Conservation (phyloP, 768 basidiomycete genomes). For the Multifurca ochricompacta region DNA sequence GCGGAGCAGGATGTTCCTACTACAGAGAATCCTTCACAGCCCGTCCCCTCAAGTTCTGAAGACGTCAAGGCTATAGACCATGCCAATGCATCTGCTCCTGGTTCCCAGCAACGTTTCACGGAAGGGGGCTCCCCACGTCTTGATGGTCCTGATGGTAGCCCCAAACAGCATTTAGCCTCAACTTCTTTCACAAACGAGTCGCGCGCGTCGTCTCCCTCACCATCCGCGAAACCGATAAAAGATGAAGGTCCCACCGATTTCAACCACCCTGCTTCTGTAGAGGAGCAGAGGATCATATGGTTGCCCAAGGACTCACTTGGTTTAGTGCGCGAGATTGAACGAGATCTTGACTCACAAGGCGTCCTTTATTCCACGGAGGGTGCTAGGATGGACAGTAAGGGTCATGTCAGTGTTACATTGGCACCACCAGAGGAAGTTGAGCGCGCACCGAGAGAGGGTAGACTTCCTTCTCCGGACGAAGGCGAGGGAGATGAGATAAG, state of each 20-base stretch:
- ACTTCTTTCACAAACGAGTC: conserved; percentile 7
- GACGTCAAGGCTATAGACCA: conserved; percentile 4
- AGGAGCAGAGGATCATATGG: conserved; percentile 78
- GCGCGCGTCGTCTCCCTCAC: conserved; percentile 4
- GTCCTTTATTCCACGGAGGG: conserved; percentile 41
- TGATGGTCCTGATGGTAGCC: not conserved
- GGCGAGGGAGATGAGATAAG: not conserved
- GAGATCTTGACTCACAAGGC: conserved; percentile 43
- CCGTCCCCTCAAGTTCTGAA: not conserved
- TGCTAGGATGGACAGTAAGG: conserved; percentile 55
- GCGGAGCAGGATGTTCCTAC: not conserved
- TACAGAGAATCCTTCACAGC: not conserved
- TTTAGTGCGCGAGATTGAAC: conserved; percentile 56
- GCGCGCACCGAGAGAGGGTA: not conserved
- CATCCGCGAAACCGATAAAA: conserved; percentile 24
- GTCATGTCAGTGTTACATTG: conserved; percentile 47
- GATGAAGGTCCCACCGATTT: conserved; percentile 44
- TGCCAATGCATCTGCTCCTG: not conserved
- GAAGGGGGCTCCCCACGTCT: not conserved
- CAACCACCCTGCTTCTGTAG: conserved; percentile 74
- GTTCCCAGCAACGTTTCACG: not conserved
- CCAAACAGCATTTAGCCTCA: not conserved
- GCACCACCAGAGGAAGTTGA: conserved; percentile 32
- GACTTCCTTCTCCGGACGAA: not conserved
- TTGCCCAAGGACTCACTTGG: conserved; percentile 69